Evolutionary conservation across 495 filamentous ascomycete genomes (phyloP).

Genomic region (Neohortaea acidophila): DNA sequence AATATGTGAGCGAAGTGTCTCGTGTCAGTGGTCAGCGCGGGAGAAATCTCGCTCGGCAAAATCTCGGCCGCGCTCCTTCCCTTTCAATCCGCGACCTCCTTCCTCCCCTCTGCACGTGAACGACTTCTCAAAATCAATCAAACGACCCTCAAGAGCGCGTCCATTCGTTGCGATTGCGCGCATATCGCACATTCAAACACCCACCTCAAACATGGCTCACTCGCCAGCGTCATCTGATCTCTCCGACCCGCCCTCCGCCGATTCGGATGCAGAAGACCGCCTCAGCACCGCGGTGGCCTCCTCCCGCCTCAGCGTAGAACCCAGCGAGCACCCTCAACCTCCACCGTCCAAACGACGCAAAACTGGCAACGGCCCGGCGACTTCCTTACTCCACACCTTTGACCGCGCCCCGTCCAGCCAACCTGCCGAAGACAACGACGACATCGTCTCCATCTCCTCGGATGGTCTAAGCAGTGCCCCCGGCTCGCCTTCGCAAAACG

Average conservation of each 20-base stretch:
- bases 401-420: slow-evolving; percentile 10
- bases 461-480: slow-evolving; percentile 82
- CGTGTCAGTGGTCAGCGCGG: no score
- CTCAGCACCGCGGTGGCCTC: slow-evolving; percentile 18
- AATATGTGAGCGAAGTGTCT: no score
- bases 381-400: not conserved
- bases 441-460: slow-evolving; percentile 50
- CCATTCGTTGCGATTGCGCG: no score
- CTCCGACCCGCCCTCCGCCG: slow-evolving; percentile 21
- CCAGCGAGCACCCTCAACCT: slow-evolving; percentile 4
- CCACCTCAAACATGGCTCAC: slow-evolving; percentile 22
- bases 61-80: no score
- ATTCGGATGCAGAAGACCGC: slow-evolving; percentile 16
- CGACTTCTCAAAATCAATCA: no score
- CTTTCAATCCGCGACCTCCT: no score
- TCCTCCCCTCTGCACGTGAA: no score
- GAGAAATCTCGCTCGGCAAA: no score
- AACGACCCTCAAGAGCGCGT: no score
- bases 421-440: slow-evolving; percentile 18
- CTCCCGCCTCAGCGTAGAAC: slow-evolving; percentile 19
- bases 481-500: slow-evolving; percentile 56
- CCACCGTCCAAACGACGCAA: slow-evolving; percentile 29
- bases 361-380: slow-evolving; percentile 6
- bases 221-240: slow-evolving; percentile 24
- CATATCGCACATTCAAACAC: no score